phyloP scores from a whole-genome alignment of 768 basidiomycete species.

The Termitomyces titanicus region DNA sequence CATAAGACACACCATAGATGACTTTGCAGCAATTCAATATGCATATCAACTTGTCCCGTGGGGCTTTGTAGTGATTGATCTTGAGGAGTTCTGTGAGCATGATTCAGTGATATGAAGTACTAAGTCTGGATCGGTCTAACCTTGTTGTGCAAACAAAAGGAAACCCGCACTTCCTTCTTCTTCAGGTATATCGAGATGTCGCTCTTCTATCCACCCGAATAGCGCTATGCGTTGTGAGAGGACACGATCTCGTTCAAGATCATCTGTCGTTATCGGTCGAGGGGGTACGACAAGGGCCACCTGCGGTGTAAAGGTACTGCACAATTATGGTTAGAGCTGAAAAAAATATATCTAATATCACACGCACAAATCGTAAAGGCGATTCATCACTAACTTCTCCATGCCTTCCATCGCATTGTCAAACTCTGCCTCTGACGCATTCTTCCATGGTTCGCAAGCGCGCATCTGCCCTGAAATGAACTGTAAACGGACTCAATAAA shows the following conservation, averaged over 20 bases:
- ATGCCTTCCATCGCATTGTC: constrained; percentile 98
- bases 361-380: constrained; percentile 90
- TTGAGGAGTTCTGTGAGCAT: constrained; percentile 73
- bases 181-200: constrained; percentile 87
- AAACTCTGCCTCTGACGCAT: constrained; percentile 76
- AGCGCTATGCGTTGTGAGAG: constrained; percentile 85
- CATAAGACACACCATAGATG: constrained; percentile 77
- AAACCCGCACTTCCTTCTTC: constrained; percentile 76
- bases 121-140: constrained; percentile 31
- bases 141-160: constrained; percentile 86
- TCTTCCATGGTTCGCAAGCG: constrained; percentile 78
- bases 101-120: not conserved
- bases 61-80: constrained; percentile 98
- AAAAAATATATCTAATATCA: not conserved
- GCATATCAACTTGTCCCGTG: constrained; percentile 96
- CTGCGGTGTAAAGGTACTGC: constrained; percentile 90
- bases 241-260: constrained; percentile 93
- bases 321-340: not conserved
- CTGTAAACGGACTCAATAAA: constrained; percentile 33
- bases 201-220: constrained; percentile 87
- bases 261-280: constrained; percentile 85
- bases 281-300: constrained; percentile 61
- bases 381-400: constrained; percentile 99
- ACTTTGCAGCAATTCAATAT: constrained; percentile 98
- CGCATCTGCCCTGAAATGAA: constrained; percentile 92